These are phyloP conservation scores for Rhinocladiella mackenziei DNA, from an alignment of 2,329 filamentous ascomycete species.

Conservation along the genomic window DNA sequence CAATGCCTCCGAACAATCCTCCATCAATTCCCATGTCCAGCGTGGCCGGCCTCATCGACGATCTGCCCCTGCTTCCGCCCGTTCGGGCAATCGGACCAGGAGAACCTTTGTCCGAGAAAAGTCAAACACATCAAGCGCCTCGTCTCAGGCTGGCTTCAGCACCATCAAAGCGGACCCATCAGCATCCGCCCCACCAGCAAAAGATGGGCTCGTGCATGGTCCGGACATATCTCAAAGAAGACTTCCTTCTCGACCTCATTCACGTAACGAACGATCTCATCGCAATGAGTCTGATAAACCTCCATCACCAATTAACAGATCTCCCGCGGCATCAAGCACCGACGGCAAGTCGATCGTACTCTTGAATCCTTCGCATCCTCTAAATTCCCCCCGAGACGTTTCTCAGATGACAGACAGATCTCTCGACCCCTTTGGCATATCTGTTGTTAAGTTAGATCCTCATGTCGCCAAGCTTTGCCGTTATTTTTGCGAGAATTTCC, in stretches of 20 bases:
- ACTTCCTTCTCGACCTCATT: conserved; percentile 5
- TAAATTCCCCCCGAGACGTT: conserved; percentile 18
- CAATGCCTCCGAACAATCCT: conserved; percentile 21
- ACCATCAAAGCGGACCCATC: background rate
- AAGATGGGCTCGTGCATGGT: conserved; percentile 1
- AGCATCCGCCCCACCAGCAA: background rate
- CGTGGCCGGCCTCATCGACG: conserved; percentile 21
- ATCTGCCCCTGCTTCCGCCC: conserved; percentile 14
- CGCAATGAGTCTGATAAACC: background rate
- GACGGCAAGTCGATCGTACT: conserved; percentile 9
- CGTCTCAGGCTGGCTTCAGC: background rate
- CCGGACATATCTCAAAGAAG: background rate
- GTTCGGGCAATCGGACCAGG: conserved; percentile 9
- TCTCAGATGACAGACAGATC: conserved; percentile 17
- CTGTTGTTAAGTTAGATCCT: conserved; percentile 22
- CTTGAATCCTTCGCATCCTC: conserved; percentile 6
- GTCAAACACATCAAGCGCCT: background rate
- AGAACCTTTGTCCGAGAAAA: conserved; percentile 5
- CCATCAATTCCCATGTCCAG: conserved; percentile 27
- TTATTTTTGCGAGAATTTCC: conserved; percentile 25
- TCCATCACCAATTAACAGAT: background rate
- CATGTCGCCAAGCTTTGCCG: conserved; percentile 22
- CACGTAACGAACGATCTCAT: conserved; percentile 2
- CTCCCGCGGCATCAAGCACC: background rate
- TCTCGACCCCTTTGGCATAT: conserved; percentile 24